phyloP scores from a whole-genome alignment of 2,329 filamentous ascomycete genomes.

The Paecilomyces fulvus region DNA sequence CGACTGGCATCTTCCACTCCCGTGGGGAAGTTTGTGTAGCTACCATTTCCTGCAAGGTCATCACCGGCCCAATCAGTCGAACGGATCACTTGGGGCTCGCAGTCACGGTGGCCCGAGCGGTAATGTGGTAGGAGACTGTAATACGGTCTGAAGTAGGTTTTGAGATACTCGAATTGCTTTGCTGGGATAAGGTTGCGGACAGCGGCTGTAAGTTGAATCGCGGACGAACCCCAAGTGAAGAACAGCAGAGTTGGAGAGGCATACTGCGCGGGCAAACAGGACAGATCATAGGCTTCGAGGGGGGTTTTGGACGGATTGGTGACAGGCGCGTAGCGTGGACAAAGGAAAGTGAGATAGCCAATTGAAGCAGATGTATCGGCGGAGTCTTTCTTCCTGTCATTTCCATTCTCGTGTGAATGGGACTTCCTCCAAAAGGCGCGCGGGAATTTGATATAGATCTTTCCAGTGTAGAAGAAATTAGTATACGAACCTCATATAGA shows the following conservation, averaged over 20 bases:
- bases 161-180: not conserved
- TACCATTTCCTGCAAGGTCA: not conserved
- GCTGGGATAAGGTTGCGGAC: not conserved
- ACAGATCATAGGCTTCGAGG: not conserved
- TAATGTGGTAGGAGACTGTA: not conserved
- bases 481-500: not conserved
- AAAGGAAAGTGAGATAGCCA: not conserved
- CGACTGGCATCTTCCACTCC: not conserved
- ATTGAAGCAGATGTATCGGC: not conserved
- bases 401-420: not conserved
- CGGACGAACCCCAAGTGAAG: not conserved
- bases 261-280: not conserved
- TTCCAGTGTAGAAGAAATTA: not conserved
- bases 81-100: not conserved
- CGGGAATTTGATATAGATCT: not conserved
- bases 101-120: not conserved
- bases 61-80: not conserved
- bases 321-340: not conserved
- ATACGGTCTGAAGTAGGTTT: not conserved
- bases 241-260: not conserved
- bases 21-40: not conserved
- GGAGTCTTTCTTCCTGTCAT: not conserved
- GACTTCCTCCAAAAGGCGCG: not conserved
- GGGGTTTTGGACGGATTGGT: not conserved
- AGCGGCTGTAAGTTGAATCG: not conserved